Evolutionary conservation across 768 basidiomycete species (phyloP).

Genomic region (Pleurotus eryngii): DNA sequence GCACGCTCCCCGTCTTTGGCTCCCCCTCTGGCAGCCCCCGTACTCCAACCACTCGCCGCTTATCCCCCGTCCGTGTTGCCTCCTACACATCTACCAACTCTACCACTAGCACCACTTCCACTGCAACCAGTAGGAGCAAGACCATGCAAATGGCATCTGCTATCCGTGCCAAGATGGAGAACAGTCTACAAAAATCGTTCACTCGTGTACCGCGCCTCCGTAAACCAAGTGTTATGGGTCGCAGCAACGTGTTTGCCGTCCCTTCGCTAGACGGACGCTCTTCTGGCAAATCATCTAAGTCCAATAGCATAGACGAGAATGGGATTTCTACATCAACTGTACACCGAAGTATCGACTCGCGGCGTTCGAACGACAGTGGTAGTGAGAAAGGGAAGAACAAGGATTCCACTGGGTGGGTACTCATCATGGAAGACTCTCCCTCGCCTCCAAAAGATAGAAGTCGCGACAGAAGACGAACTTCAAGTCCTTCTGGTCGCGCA

Average conservation of each 20-base stretch:
- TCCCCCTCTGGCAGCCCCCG: constrained; percentile 42
- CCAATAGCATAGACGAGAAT: constrained; percentile 6
- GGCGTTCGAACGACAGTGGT: constrained; percentile 42
- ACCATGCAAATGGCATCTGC: constrained; percentile 93
- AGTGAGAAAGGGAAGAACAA: constrained; percentile 44
- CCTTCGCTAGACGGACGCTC: constrained; percentile 29
- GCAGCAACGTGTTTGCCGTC: constrained; percentile 38
- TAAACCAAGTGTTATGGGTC: constrained; percentile 72
- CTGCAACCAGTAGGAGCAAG: constrained; percentile 63
- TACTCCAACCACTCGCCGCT: constrained; percentile 37
- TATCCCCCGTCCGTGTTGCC: constrained; percentile 30
- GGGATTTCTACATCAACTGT: constrained; percentile 9
- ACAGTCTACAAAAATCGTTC: constrained; percentile 83
- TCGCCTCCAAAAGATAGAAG: constrained; percentile 57
- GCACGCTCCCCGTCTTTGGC: constrained; percentile 51
- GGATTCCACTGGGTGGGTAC: constrained; percentile 80
- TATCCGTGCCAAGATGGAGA: constrained; percentile 82
- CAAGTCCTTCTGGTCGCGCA: constrained; percentile 60
- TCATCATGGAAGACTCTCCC: constrained; percentile 86
- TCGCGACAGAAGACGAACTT: constrained; percentile 54
- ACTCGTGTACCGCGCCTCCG: constrained; percentile 82
- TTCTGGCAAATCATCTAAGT: constrained; percentile 32
- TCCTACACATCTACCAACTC: constrained; percentile 39
- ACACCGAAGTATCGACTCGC: constrained; percentile 43
- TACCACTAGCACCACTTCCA: constrained; percentile 35